Conservation (phyloP, 23 red algal species). For the Gracilaria caudata region DNA sequence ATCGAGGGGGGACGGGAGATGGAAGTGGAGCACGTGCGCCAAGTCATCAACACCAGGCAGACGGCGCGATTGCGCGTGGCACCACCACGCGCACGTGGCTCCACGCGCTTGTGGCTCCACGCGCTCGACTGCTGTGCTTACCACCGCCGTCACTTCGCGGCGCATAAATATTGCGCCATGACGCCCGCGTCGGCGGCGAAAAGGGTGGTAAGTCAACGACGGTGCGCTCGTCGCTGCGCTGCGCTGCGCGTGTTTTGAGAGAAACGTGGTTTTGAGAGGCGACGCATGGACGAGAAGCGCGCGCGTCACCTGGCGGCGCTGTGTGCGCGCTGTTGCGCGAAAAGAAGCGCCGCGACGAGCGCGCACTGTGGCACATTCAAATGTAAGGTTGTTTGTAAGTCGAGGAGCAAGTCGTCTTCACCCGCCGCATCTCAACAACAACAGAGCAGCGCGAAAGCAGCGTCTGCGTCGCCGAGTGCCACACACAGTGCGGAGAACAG, state of each 20-base stretch:
- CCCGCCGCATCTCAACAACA: not conserved
- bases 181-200: not conserved
- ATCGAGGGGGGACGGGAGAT: not conserved
- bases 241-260: not conserved
- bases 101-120: too few relatives aligned
- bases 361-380: not conserved
- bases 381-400: not conserved
- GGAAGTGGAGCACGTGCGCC: conserved; percentile 7
- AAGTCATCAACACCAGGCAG: too few relatives aligned
- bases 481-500: not conserved
- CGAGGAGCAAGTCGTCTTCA: not conserved
- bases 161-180: not conserved
- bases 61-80: not conserved
- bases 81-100: not conserved
- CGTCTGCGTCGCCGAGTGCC: not conserved
- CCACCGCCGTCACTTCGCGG: not conserved
- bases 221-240: not conserved
- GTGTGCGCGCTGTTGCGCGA: conserved; percentile 2
- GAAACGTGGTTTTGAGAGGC: too few relatives aligned
- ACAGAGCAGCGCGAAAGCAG: not conserved
- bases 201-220: not conserved
- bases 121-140: not conserved
- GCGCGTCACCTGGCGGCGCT: not conserved
- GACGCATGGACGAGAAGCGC: not conserved
- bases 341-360: not conserved